These are phyloP conservation scores for Clathrospora elynae DNA, from an alignment of 2,329 filamentous ascomycete genomes.

Conservation along the genomic window DNA sequence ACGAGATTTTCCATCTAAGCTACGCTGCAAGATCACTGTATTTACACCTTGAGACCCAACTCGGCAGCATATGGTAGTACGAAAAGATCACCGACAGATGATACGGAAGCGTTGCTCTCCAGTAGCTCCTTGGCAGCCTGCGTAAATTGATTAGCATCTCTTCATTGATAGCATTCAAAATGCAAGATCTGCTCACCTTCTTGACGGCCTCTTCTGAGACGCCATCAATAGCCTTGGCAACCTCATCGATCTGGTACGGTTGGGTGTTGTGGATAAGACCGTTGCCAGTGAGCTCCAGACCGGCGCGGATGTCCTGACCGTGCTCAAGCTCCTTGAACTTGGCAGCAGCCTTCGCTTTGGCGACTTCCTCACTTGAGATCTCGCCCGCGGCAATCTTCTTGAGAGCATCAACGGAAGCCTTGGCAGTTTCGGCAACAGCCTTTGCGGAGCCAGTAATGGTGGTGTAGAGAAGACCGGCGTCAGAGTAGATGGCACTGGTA, in stretches of 20 bases:
- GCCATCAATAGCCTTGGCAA: conserved; percentile 76
- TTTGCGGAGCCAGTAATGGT: conserved; percentile 76
- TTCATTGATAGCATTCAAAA: conserved; percentile 43
- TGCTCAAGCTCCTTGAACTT: conserved; percentile 90
- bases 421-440: conserved; percentile 74
- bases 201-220: conserved; percentile 86
- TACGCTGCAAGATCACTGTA: conserved; percentile 40
- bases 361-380: conserved; percentile 80
- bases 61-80: conserved; percentile 92
- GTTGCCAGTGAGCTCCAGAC: conserved; percentile 81
- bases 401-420: conserved; percentile 78
- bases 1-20: conserved; percentile 39
- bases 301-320: conserved; percentile 76
- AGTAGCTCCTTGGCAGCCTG: conserved; percentile 88
- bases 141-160: conserved; percentile 24
- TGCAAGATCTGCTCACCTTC: conserved; percentile 61
- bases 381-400: conserved; percentile 79
- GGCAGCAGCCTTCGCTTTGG: conserved; percentile 89
- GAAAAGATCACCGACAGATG: conserved; percentile 88
- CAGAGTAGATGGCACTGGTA: conserved; percentile 84
- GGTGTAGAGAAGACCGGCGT: conserved; percentile 87
- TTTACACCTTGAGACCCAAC: conserved; percentile 91
- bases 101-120: conserved; percentile 85
- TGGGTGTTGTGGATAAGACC: conserved; percentile 81
- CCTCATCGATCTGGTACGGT: conserved; percentile 80